Conservation (phyloP, 2,329 filamentous ascomycete species). For the Penicillium freii region DNA sequence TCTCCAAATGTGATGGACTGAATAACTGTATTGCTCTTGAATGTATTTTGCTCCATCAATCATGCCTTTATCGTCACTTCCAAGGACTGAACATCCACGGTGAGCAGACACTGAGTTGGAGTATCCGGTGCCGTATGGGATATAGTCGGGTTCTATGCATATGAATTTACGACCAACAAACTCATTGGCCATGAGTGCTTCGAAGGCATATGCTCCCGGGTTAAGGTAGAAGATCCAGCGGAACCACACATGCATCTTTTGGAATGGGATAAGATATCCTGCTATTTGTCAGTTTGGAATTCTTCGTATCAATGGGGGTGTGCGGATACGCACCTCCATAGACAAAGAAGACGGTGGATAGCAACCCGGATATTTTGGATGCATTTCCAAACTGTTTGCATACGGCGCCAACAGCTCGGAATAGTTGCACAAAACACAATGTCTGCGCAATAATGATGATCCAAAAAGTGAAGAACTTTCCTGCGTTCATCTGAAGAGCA, state of each 20-base stretch:
- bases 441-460: conserved; percentile 54
- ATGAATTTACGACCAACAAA: conserved; percentile 57
- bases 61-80: conserved; percentile 29
- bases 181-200: conserved; percentile 67
- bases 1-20: conserved; percentile 58
- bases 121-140: conserved; percentile 49
- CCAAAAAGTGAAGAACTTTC: conserved; percentile 59
- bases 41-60: conserved; percentile 57
- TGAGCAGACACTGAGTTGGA: conserved; percentile 19
- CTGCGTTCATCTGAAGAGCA: conserved; percentile 52
- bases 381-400: conserved; percentile 49
- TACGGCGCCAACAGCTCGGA: conserved; percentile 48
- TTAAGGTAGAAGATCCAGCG: conserved; percentile 62
- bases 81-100: conserved; percentile 34
- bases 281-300: background rate
- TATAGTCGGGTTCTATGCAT: conserved; percentile 51
- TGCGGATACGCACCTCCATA: conserved; percentile 42
- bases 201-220: conserved; percentile 66
- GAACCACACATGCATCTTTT: conserved; percentile 62
- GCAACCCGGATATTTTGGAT: conserved; percentile 46
- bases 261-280: conserved; percentile 61
- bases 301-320: too few relatives aligned
- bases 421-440: conserved; percentile 52
- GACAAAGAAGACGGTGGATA: conserved; percentile 49
- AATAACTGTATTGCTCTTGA: conserved; percentile 53